These are phyloP conservation scores for Carex sylvatica DNA, from an alignment of 202 grass and related monocot species.

Conservation along the genomic window DNA sequence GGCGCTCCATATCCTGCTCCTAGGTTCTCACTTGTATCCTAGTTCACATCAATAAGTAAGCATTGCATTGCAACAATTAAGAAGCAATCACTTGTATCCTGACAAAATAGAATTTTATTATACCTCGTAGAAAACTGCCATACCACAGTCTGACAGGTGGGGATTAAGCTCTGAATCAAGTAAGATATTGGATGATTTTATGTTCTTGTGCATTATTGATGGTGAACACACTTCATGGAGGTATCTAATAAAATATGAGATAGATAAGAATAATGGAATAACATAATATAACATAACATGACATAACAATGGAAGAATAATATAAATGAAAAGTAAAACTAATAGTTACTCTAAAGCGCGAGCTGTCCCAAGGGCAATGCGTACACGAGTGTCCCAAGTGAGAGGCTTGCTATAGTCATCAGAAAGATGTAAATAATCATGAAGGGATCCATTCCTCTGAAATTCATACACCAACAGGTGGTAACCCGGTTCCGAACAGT, in stretches of 20 bases:
- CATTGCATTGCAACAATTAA: background rate
- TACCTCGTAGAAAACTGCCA: constrained; percentile 80
- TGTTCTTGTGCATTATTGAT: constrained; percentile 74
- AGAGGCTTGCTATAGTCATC: constrained; percentile 93
- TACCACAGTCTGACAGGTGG: constrained; percentile 62
- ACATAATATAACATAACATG: background rate
- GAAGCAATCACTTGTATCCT: too few relatives aligned
- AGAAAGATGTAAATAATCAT: constrained; percentile 86
- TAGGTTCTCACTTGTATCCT: constrained; percentile 79
- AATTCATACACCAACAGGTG: constrained; percentile 70
- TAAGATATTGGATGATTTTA: constrained; percentile 87
- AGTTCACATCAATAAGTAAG: constrained; percentile 7
- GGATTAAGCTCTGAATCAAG: constrained; percentile 86
- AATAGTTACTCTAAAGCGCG: constrained; percentile 71
- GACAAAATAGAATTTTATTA: background rate
- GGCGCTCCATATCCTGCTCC: constrained; percentile 73
- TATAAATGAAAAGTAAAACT: background rate
- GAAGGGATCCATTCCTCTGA: constrained; percentile 74
- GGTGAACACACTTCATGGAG: constrained; percentile 87
- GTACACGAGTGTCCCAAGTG: constrained; percentile 93
- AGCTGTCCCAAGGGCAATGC: constrained; percentile 84
- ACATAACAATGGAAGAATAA: background rate
- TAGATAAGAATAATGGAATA: background rate
- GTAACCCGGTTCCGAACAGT: constrained; percentile 67
- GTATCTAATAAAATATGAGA: constrained; percentile 46